Conservation (phyloP, 2,329 filamentous ascomycete genomes). For the Phaeosphaeriaceae sp. region DNA sequence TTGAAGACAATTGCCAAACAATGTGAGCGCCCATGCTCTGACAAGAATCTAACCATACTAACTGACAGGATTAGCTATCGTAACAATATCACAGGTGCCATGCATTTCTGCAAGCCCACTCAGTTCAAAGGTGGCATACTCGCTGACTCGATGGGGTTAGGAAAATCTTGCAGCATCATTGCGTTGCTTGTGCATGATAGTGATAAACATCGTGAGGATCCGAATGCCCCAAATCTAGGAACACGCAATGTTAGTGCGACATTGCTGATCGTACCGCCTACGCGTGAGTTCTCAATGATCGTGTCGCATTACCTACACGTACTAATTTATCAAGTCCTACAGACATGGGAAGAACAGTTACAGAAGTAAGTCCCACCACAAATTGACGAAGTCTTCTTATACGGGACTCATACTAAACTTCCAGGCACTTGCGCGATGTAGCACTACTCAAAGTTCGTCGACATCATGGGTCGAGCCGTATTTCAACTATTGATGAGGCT, state of each 20-base stretch:
- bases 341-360: too few species aligned
- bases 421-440: not conserved
- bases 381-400: too few species aligned
- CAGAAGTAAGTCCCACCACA: too few species aligned
- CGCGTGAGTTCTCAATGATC: too few species aligned
- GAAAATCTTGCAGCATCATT: slow-evolving; percentile 24
- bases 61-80: slow-evolving; percentile 1
- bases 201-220: not conserved
- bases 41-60: not conserved
- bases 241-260: not conserved
- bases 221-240: too few species aligned
- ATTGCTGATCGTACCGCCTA: not conserved
- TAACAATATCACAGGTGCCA: slow-evolving; percentile 5
- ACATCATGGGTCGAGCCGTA: too few species aligned
- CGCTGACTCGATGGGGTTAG: slow-evolving; percentile 23
- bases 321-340: too few species aligned
- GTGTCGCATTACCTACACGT: not conserved
- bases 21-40: not conserved
- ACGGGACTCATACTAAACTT: too few species aligned
- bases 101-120: not conserved
- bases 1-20: not conserved
- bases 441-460: not conserved
- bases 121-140: slow-evolving; percentile 12
- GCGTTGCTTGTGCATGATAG: slow-evolving; percentile 8
- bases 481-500: not conserved